Conservation (phyloP, 257 asterid genomes). For the Plantago elongata region DNA sequence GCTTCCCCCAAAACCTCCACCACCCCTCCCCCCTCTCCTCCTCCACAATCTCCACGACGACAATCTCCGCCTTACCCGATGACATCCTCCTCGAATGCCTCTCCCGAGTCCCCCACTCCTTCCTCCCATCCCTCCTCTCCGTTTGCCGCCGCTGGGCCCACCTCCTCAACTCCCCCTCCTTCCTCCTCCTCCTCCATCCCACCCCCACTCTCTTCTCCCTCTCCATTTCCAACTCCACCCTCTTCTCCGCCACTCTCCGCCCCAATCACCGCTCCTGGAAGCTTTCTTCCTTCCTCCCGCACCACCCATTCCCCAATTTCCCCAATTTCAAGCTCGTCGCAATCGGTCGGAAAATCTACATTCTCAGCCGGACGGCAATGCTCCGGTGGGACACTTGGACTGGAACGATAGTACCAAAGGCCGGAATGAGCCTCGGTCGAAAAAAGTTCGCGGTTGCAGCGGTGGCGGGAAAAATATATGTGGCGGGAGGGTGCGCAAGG, state of each 20-base stretch:
- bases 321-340: constrained; percentile 50
- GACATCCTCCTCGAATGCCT: constrained; percentile 82
- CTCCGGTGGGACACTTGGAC: constrained; percentile 88
- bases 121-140: constrained; percentile 60
- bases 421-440: constrained; percentile 47
- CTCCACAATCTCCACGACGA: constrained; percentile 33
- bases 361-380: constrained; percentile 62
- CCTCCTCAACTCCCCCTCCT: constrained; percentile 57
- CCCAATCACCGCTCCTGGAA: constrained; percentile 35
- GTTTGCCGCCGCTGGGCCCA: constrained; percentile 87
- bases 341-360: constrained; percentile 62
- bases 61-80: constrained; percentile 70
- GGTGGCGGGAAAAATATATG: constrained; percentile 51
- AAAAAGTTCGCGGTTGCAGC: constrained; percentile 82
- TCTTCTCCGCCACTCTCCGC: constrained; percentile 57
- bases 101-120: constrained; percentile 50
- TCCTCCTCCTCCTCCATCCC: constrained; percentile 54
- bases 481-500: constrained; percentile 69
- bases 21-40: constrained; percentile 36
- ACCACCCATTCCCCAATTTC: constrained; percentile 31
- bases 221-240: constrained; percentile 53
- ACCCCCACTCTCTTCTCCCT: constrained; percentile 42
- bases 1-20: constrained; percentile 68
- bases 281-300: constrained; percentile 47
- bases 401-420: constrained; percentile 53